Conservation (phyloP, 1,284 basidiomycete genomes). For the Athelia sp. region DNA sequence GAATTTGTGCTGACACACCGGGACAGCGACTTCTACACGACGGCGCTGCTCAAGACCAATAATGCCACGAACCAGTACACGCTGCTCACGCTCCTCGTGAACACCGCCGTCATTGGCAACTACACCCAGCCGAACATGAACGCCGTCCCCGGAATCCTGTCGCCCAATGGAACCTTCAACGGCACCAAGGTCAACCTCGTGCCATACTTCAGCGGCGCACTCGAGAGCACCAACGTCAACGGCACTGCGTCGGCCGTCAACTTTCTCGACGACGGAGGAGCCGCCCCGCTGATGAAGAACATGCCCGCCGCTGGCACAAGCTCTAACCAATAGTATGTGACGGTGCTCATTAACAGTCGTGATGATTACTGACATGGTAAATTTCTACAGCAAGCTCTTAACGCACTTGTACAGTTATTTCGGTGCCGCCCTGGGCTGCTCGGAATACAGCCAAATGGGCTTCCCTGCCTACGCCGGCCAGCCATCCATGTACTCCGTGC, state of each 20-base stretch:
- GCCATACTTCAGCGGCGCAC: not conserved
- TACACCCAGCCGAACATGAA: not conserved
- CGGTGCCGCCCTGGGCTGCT: not conserved
- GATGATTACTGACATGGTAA: not conserved
- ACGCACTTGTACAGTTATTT: constrained; percentile 2
- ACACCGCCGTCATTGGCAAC: not conserved
- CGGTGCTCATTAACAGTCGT: not conserved
- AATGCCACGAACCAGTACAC: constrained; percentile 1
- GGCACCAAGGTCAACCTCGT: not conserved
- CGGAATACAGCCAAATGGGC: not conserved
- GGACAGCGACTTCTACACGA: not conserved
- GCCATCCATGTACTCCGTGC: not conserved
- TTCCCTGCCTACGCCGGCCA: not conserved
- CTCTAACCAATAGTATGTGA: not conserved
- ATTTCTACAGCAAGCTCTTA: not conserved
- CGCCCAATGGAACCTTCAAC: not conserved
- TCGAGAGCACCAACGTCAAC: not conserved
- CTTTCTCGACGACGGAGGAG: not conserved
- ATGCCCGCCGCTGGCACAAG: not conserved
- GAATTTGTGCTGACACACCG: not conserved
- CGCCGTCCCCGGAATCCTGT: not conserved
- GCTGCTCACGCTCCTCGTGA: not conserved
- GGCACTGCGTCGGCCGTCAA: not conserved
- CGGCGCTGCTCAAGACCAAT: not conserved
- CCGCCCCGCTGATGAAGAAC: not conserved